A percentile compares a stretch with the other conserved stretches of the same genome.
Conservation (phyloP, 768 basidiomycete species). For the Amanita rimosa region DNA sequence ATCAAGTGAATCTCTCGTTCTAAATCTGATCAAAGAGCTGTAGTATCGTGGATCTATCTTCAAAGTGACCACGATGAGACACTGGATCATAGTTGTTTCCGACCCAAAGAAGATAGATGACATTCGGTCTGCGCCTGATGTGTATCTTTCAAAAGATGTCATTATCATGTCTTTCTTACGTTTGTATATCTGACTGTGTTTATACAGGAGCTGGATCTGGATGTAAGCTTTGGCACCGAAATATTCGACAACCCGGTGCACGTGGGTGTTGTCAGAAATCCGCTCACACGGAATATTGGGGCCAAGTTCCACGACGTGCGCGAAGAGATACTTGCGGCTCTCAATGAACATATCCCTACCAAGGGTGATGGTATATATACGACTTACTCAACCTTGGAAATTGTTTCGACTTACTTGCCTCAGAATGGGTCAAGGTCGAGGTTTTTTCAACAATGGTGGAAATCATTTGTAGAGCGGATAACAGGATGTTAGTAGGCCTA, state of each 20-base stretch:
- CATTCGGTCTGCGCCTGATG: constrained; percentile 31
- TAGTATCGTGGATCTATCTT: too few relatives aligned
- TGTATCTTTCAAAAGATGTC: constrained; percentile 25
- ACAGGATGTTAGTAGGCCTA: too few relatives aligned
- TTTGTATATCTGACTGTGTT: neutral
- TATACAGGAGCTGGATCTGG: constrained; percentile 18
- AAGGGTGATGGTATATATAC: neutral
- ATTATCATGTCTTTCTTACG: neutral
- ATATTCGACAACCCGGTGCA: constrained; percentile 9
- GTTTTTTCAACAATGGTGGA: too few relatives aligned
- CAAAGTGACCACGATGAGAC: constrained; percentile 22
- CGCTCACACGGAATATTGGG: constrained; percentile 18
- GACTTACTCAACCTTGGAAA: neutral
- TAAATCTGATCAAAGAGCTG: neutral
- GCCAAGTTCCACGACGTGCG: constrained; percentile 15
- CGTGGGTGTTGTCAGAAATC: constrained; percentile 14
- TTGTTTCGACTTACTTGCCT: neutral
- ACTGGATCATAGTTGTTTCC: constrained; percentile 34
- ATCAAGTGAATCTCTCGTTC: neutral
- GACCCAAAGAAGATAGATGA: constrained; percentile 30
- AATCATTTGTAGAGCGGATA: too few relatives aligned
- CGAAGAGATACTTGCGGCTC: too few relatives aligned
- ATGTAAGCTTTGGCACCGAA: constrained; percentile 22
- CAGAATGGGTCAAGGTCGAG: too few relatives aligned
- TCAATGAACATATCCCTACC: constrained; percentile 11